Base-by-base conservation (phyloP, 1,284 basidiomycete species). In the Irpex sp. region DNA sequence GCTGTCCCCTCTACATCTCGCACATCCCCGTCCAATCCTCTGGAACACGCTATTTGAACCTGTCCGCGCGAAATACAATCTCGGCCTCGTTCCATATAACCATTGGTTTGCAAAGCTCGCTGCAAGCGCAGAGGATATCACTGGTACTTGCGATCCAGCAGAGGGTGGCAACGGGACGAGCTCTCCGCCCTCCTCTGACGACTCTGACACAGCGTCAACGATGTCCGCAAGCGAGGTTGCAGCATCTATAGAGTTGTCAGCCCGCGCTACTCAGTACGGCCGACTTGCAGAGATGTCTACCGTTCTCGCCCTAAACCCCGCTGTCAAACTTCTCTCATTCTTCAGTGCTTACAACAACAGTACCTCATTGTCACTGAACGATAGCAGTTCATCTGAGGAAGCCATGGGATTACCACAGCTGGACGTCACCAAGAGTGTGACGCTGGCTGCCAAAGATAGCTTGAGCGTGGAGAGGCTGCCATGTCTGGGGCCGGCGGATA, bases 281-380 rank as follows among this genome's bases (percentile, higher is more conserved):
- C 33, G 59, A 54, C 23, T 45, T 61, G 14, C 53, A 63, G 60
- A 58, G 1, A 64, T 65, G 36, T 63, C 65, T 16, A 67, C 71
- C 56, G 61, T 61, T 19, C 66, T 68, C 57, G 63, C 65, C 23
- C 55, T 39, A 16, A 73, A 73, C 58, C 74, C 74, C 3, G 74
- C 72, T 0, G 60, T 75, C 18, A 68, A 68, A 21, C 62, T 76
- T 8, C 60, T 74, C 51, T 63, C 68, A 7, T 73, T 74, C 64
- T 77, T 68, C 67, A 60, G 63, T 53, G 60, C 16, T 14, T 18
- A 28, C 9, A 51, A 47, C 14, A 45, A 8, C 14, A 14, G 19
- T 21, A 61, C 21, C 18, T 21, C 33, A 14, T 39, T 49, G 45
- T n/a, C 61, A 21, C 48, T 36, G n/a, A 39, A 56, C 7, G 58